Evolutionary conservation across 805 yeast genomes (phyloP), one percentile per base, ranked within the genome.

Genomic region (Cyberlindnera meyerae): DNA sequence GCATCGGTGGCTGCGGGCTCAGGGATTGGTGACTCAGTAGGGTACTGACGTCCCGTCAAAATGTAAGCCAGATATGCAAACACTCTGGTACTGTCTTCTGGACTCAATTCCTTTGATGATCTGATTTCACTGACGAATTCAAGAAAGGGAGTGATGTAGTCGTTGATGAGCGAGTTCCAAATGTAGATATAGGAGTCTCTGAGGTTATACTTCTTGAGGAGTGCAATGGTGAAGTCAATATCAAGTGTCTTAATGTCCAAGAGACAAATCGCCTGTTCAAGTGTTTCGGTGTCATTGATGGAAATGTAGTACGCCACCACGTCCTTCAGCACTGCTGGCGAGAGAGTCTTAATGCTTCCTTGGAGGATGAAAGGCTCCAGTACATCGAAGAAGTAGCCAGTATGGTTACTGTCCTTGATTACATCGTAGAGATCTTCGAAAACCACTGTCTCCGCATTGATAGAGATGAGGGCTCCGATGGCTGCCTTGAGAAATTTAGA

Each of bases 11-110:
- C 54, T n/a, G 58, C 59, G 5, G 54, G 45, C 4, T 46, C 52
- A 8, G 54, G 62, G 16, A 81, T 65, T 14, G 58, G 56, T 20
- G 63, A 58, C 30, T 82, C 83, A 2, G 82, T 77, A 0, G 97
- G 97, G 54, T 79, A 90, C 40, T 79, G 82, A 37, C 93, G 65
- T 1, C 95, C 94, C 0, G 90, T 80, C 18, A 86, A 62, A 9
- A 79, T 62, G 49, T 76, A 82, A 0, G 87, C 71, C 42, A 89
- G 54, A 52, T 82, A 90, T 0, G 79, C 70, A 48, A 63, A 81
- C 2, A 77, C 62, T 43, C 66, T 66, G 24, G 44, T 44, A 2
- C 55, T 27, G 6, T 48, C 40, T 33, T 15, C 29, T 27, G 18
- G 13, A 24, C 9, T 24, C 14, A 14, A 9, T 11, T 11, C 7